Evolutionary conservation across 495 filamentous ascomycete genomes (phyloP).

Genomic region (Elaphomyces granulatus): DNA sequence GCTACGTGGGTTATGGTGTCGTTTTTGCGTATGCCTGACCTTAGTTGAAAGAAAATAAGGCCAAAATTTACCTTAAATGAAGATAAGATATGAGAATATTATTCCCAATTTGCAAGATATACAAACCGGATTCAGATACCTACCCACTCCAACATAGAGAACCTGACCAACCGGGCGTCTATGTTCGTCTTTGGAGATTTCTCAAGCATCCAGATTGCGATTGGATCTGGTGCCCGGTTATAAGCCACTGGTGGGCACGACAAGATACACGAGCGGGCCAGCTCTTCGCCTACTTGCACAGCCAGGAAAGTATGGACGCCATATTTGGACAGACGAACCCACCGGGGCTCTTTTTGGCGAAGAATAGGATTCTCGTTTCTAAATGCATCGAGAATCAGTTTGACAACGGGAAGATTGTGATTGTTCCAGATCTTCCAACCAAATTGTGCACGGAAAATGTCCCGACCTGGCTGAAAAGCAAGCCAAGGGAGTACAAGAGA

Average conservation of each 20-base stretch:
- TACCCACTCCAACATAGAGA: no score
- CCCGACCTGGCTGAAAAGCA: constrained; percentile 5
- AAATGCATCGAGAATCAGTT: constrained; percentile 3
- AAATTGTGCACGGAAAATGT: constrained; percentile 1
- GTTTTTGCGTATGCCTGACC: no score
- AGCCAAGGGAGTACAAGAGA: constrained; percentile 9
- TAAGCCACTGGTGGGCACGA: not conserved
- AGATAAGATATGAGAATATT: no score
- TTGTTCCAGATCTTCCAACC: constrained; percentile 10
- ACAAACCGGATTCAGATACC: no score
- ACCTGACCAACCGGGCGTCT: no score
- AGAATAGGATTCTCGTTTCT: constrained; percentile 7
- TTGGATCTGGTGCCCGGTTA: not conserved
- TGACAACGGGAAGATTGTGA: constrained; percentile 7
- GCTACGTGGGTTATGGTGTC: no score
- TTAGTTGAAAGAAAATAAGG: no score
- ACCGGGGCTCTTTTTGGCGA: constrained; percentile 9
- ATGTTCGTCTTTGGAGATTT: no score
- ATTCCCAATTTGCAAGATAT: no score
- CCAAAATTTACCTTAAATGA: no score
- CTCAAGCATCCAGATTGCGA: no score
- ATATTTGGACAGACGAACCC: constrained; percentile 6
- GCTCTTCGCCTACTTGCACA: constrained; percentile 7
- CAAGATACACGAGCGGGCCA: not conserved
- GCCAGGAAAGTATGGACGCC: constrained; percentile 8